Evolutionary conservation across 306 rosid species (phyloP), one percentile per base, ranked within the genome.

Genomic region (Lathyrus oleraceus): DNA sequence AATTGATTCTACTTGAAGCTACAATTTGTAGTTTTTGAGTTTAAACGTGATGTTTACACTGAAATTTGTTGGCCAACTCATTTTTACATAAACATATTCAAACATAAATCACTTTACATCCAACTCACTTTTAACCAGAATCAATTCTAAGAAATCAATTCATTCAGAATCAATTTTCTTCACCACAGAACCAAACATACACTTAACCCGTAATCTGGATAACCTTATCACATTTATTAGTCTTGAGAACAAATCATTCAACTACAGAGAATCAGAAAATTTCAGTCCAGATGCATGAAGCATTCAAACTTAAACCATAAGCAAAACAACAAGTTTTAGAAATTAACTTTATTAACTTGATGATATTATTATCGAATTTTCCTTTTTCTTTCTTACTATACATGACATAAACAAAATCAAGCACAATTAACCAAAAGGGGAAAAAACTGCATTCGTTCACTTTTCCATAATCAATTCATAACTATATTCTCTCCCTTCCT

Each of bases 271-370:
- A 58, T 43, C 0, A 12, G 5, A 49, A 52, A 49, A 28, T 21
- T 19, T 25, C 36, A 25, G 28, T 25, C 28, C 28, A 3, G 28
- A 25, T 25, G 28, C 28, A 25, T 56, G 13, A 63, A 13, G 20
- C 61, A 57, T 21, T 42, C 43, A 64, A 72, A 23, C 36, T 47
- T 45, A 23, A 60, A 21, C 42, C 25, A 25, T 27, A 30, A 67
- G 21, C 57, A 27, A 76, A 76, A 56, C 69, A 61, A 40, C 47
- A 66, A 76, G 42, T 52, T 60, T 0, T 27, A 8, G 35, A 71
- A 17, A 56, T 10, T 71, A 76, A 60, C 62, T 66, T 45, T 54
- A 25, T 0, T 25, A 25, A 25, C 4, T 25, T 4, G 0, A 53
- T 21, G 0, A 4, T 44, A 39, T 8, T 44, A 39, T 8, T 9